Evolutionary conservation across 495 filamentous ascomycete species (phyloP).

Genomic region (Margaritispora aquatica): DNA sequence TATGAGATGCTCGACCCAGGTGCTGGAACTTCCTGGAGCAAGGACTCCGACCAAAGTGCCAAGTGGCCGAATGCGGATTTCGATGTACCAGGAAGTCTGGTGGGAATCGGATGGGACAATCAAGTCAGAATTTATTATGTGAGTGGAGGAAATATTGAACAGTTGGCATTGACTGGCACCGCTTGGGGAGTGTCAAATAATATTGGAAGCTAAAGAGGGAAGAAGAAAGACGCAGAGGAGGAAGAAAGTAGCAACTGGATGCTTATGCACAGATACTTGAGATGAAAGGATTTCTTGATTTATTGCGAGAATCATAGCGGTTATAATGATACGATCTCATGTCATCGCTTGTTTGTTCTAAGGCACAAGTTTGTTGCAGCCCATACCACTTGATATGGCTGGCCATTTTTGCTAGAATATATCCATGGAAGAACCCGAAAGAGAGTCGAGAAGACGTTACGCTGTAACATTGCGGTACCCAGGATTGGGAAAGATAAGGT

Average conservation of each 20-base stretch:
- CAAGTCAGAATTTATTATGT: conserved; percentile 4
- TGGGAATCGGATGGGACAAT: conserved; percentile 6
- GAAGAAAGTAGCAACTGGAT: not conserved
- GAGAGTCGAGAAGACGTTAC: too few relatives aligned
- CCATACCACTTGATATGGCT: too few relatives aligned
- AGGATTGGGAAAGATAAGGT: too few relatives aligned
- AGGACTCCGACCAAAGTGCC: not conserved
- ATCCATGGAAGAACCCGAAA: too few relatives aligned
- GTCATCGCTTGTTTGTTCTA: too few relatives aligned
- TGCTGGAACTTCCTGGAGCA: not conserved
- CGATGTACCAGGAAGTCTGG: not conserved
- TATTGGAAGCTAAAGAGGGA: not conserved
- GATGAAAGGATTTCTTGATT: not conserved
- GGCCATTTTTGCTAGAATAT: too few relatives aligned
- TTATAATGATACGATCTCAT: too few relatives aligned
- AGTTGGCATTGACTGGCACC: not conserved
- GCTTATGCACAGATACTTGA: not conserved
- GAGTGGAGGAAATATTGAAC: not conserved
- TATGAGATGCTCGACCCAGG: not conserved
- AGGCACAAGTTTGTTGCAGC: too few relatives aligned
- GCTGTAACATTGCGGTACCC: too few relatives aligned
- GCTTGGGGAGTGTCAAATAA: not conserved
- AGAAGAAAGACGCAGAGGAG: not conserved
- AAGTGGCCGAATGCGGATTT: not conserved
- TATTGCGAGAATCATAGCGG: too few relatives aligned